Evolutionary conservation across 2,329 filamentous ascomycete species (phyloP).

Genomic region (Penicillium janthinellum): DNA sequence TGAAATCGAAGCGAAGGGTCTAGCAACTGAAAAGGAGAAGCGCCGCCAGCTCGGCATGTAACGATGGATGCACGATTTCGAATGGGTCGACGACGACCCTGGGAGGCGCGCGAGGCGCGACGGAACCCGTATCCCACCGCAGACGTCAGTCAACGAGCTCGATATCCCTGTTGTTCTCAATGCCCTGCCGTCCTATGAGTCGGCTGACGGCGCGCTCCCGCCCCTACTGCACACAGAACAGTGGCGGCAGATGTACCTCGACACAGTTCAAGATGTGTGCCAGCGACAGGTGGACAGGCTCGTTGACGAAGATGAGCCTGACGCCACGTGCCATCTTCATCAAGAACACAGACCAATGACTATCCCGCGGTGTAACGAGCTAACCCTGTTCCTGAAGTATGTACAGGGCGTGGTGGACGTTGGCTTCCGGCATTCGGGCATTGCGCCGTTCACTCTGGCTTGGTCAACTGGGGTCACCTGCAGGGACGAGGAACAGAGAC

Average conservation of each 20-base stretch:
- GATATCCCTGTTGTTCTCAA: not conserved
- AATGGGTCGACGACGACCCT: not conserved
- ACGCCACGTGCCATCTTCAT: no score
- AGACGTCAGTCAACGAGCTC: not conserved
- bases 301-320: not conserved
- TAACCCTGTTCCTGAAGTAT: constrained; percentile 6
- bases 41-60: not conserved
- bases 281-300: not conserved
- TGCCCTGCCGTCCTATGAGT: not conserved
- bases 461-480: not conserved
- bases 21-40: constrained; percentile 8
- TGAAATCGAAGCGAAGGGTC: constrained; percentile 5
- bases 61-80: not conserved
- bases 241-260: constrained; percentile 5
- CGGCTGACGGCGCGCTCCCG: constrained; percentile 4
- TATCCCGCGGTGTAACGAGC: constrained; percentile 6
- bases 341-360: not conserved
- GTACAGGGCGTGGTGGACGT: not conserved
- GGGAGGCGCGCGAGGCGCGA: not conserved
- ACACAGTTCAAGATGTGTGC: not conserved
- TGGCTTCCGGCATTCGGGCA: not conserved
- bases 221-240: not conserved
- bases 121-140: not conserved
- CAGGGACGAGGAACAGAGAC: not conserved
- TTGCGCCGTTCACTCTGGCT: not conserved